A percentile compares a stretch with the other conserved stretches of the same genome.
These are phyloP conservation scores for Backusella australiensis DNA, from an alignment of 192 early-diverging fungal genomes.

Conservation along the genomic window DNA sequence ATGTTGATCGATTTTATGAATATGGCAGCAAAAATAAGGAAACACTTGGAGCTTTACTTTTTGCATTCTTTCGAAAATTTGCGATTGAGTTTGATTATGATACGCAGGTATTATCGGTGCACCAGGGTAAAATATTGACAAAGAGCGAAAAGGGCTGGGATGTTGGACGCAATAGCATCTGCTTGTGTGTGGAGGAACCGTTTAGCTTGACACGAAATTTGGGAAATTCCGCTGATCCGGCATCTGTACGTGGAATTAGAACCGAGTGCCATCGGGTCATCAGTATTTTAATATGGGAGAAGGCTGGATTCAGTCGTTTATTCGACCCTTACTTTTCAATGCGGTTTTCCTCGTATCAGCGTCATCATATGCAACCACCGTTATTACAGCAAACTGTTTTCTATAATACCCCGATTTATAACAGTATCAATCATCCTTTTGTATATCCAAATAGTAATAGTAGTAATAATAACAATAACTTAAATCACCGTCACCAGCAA, in stretches of 20 bases:
- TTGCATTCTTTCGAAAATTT: conserved; percentile 80
- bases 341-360: background rate
- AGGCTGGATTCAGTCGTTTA: background rate
- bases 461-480: background rate
- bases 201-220: conserved; percentile 86
- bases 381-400: background rate
- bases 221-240: conserved; percentile 82
- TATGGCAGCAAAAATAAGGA: conserved; percentile 72
- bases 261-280: conserved; percentile 77
- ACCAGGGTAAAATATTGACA: conserved; percentile 72
- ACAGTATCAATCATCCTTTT: background rate
- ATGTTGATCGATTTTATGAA: conserved; percentile 60
- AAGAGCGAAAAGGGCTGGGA: conserved; percentile 92
- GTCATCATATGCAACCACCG: background rate
- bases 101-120: conserved; percentile 71
- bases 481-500: background rate
- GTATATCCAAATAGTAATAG: background rate
- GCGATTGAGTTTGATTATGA: conserved; percentile 86
- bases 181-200: conserved; percentile 93
- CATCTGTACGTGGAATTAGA: conserved; percentile 72
- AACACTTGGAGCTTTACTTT: conserved; percentile 75
- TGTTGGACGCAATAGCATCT: conserved; percentile 55
- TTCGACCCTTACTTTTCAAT: background rate
- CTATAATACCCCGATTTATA: background rate
- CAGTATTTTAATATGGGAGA: conserved; percentile 8